Conservation (phyloP, 2,329 filamentous ascomycete species). For the Fusarium abutilonis region DNA sequence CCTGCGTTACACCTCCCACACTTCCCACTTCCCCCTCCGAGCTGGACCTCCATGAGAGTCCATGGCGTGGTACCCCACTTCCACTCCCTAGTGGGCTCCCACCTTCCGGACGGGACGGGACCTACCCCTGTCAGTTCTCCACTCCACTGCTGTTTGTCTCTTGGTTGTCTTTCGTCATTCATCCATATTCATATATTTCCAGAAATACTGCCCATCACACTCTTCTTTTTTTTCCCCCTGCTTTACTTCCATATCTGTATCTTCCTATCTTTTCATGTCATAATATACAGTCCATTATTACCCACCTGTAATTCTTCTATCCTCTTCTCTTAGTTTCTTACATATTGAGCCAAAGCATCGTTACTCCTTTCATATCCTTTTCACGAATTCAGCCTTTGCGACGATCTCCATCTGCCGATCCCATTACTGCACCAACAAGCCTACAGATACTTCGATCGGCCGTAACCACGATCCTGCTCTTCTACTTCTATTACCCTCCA, state of each 20-base stretch:
- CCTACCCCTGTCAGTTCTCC: no score
- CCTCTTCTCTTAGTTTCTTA: no score
- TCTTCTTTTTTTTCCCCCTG: background rate
- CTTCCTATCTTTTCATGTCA: background rate
- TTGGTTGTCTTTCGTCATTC: constrained; percentile 24
- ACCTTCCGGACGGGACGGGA: no score
- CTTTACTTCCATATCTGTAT: background rate
- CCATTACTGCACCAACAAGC: background rate
- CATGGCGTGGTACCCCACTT: constrained; percentile 5
- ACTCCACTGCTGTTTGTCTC: background rate
- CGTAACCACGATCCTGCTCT: background rate
- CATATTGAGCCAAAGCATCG: constrained; percentile 1
- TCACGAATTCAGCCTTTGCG: background rate
- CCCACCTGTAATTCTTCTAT: no score
- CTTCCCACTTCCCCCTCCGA: no score
- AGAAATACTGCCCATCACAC: no score
- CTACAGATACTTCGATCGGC: background rate
- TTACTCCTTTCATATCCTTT: constrained; percentile 5
- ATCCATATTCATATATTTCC: constrained; percentile 4
- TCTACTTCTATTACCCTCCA: background rate
- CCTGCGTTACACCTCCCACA: constrained; percentile 7
- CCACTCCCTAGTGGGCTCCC: no score
- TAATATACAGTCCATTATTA: no score
- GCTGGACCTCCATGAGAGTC: no score
- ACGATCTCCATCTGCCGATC: constrained; percentile 12